Conservation (phyloP, 164 flowering plant species). For the Dillenia turbinata region DNA sequence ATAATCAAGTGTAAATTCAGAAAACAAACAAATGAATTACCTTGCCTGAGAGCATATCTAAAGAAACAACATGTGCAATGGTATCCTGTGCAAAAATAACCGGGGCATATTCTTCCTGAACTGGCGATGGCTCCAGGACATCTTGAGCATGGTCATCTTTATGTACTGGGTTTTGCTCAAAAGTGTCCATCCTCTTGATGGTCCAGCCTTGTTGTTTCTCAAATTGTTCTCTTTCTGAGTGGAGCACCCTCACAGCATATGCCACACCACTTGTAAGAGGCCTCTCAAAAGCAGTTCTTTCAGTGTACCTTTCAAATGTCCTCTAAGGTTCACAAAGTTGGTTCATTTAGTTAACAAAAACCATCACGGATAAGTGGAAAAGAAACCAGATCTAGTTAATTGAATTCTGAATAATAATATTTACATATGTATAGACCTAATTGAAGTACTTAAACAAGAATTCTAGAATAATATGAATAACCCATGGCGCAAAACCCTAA, state of each 20-base stretch:
- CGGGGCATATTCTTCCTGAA: slow-evolving; percentile 94
- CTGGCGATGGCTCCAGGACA: slow-evolving; percentile 57
- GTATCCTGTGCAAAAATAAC: slow-evolving; percentile 97
- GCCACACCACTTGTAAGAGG: slow-evolving; percentile 97
- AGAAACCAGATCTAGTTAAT: too few relatives aligned
- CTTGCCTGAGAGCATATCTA: slow-evolving; percentile 94
- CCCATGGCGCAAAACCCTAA: too few relatives aligned
- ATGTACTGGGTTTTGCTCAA: slow-evolving; percentile 59
- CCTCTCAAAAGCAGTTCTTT: slow-evolving; percentile 93
- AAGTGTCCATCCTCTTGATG: slow-evolving; percentile 74
- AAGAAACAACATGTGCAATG: slow-evolving; percentile 75
- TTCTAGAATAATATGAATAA: too few relatives aligned
- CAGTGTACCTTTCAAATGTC: slow-evolving; percentile 83
- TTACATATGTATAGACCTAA: too few relatives aligned
- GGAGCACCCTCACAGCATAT: slow-evolving; percentile 90
- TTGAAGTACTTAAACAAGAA: too few relatives aligned
- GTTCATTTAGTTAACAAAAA: slow-evolving; percentile 4
- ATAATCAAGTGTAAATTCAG: neutral
- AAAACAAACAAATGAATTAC: slow-evolving; percentile 27
- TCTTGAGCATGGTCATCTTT: slow-evolving; percentile 58
- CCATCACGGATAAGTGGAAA: too few relatives aligned
- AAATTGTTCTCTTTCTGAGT: slow-evolving; percentile 78
- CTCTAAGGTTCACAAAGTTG: slow-evolving; percentile 39
- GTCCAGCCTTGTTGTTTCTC: slow-evolving; percentile 93
- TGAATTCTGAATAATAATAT: too few relatives aligned